phyloP scores from a whole-genome alignment of 768 basidiomycete species.

The Termitomyces sp. region DNA sequence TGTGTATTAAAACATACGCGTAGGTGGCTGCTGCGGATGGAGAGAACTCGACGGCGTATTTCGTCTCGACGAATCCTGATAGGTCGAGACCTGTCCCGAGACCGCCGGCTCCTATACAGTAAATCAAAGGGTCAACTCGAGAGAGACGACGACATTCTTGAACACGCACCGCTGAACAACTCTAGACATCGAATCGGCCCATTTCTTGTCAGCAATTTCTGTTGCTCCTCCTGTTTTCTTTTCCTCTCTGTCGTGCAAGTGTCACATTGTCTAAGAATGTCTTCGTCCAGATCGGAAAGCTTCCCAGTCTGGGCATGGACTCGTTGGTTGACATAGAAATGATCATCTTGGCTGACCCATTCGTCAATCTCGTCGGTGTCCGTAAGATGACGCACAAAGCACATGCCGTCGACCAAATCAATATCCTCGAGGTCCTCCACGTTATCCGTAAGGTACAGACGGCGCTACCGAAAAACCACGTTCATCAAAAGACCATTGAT shows the following conservation, averaged over 20 bases:
- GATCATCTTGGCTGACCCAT: slow-evolving; percentile 55
- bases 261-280: slow-evolving; percentile 32
- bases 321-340: slow-evolving; percentile 49
- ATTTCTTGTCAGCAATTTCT: slow-evolving; percentile 29
- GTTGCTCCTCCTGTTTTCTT: slow-evolving; percentile 22
- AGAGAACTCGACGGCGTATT: slow-evolving; percentile 66
- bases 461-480: slow-evolving; percentile 23
- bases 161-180: slow-evolving; percentile 57
- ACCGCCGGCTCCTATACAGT: slow-evolving; percentile 66
- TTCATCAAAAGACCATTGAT: neutral
- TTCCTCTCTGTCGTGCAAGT: slow-evolving; percentile 34
- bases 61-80: slow-evolving; percentile 58
- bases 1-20: too few relatives aligned
- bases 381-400: slow-evolving; percentile 39
- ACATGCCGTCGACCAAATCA: slow-evolving; percentile 48
- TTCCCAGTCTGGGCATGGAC: slow-evolving; percentile 15
- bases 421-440: slow-evolving; percentile 25
- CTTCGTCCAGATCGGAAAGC: slow-evolving; percentile 16
- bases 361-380: slow-evolving; percentile 30
- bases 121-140: neutral
- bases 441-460: slow-evolving; percentile 37
- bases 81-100: slow-evolving; percentile 64
- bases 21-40: slow-evolving; percentile 64
- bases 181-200: slow-evolving; percentile 57
- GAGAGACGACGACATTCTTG: neutral